Evolutionary conservation across 257 asterid genomes (phyloP).

Genomic region (Datura wrightii): DNA sequence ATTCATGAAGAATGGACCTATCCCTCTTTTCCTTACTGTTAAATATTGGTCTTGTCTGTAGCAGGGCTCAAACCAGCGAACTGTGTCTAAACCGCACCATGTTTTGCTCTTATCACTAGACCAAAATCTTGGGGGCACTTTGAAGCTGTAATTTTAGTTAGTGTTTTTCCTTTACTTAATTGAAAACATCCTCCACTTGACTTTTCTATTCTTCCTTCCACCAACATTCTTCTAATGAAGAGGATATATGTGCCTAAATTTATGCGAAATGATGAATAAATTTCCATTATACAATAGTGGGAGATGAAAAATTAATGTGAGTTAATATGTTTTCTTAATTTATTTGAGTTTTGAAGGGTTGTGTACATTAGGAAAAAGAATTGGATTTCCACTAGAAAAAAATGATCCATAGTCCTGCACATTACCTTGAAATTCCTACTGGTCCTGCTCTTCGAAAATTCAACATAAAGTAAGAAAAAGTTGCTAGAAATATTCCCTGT

Average conservation of each 20-base stretch:
- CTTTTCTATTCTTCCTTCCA: neutral
- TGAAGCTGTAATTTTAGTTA: constrained; percentile 1
- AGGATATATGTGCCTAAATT: neutral
- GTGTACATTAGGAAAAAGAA: neutral
- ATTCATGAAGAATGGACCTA: neutral
- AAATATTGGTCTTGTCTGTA: neutral
- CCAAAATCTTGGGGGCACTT: constrained; percentile 15
- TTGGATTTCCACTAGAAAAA: neutral
- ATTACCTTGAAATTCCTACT: neutral
- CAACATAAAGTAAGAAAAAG: neutral
- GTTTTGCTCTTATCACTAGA: neutral
- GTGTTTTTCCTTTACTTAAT: neutral
- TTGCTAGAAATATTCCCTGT: neutral
- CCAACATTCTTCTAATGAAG: neutral
- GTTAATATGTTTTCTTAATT: constrained; percentile 7
- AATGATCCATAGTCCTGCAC: neutral
- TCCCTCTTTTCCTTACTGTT: neutral
- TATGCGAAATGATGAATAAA: neutral
- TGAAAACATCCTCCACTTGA: neutral
- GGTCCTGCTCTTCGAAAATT: neutral
- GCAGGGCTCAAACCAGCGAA: neutral
- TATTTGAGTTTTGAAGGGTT: neutral
- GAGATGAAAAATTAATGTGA: neutral
- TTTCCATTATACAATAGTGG: neutral
- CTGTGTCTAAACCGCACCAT: neutral